A percentile compares a stretch with the other conserved stretches of the same genome.
Conservation (phyloP, 495 filamentous ascomycete species). For the Penicillium tannophilum region DNA sequence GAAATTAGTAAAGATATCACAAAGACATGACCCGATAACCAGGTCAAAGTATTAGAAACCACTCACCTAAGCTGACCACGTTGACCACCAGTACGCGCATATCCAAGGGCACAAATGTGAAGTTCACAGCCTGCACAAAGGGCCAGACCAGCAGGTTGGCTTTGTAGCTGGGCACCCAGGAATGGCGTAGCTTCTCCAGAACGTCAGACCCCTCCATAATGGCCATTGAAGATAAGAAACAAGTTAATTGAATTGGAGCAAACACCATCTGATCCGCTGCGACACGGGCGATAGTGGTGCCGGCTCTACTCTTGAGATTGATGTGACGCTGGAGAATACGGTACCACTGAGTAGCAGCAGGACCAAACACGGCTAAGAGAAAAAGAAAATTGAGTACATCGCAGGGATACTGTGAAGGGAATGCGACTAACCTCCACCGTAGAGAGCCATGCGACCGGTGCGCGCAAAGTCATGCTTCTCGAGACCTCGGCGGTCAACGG, state of each 20-base stretch:
- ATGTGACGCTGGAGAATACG: slow-evolving; percentile 72
- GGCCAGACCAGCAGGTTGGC: slow-evolving; percentile 96
- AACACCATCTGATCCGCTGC: slow-evolving; percentile 84
- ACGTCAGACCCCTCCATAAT: slow-evolving; percentile 78
- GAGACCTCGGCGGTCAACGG: slow-evolving; percentile 78
- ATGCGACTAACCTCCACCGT: slow-evolving; percentile 73
- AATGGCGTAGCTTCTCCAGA: slow-evolving; percentile 67
- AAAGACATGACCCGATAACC: background rate
- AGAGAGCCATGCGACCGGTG: slow-evolving; percentile 87
- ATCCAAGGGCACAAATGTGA: slow-evolving; percentile 84
- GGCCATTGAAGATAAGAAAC: slow-evolving; percentile 86
- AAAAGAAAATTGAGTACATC: slow-evolving; percentile 2
- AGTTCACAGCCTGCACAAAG: slow-evolving; percentile 86
- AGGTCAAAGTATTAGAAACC: background rate
- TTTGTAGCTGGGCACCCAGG: slow-evolving; percentile 67
- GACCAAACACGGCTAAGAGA: slow-evolving; percentile 78
- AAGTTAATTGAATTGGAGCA: slow-evolving; percentile 74
- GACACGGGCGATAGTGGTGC: slow-evolving; percentile 80
- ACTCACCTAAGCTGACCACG: slow-evolving; percentile 71
- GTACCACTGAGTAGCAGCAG: slow-evolving; percentile 89
- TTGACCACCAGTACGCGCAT: slow-evolving; percentile 89
- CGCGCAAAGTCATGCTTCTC: slow-evolving; percentile 79
- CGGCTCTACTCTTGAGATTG: slow-evolving; percentile 61
- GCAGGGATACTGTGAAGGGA: background rate
- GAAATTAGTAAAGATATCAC: slow-evolving; percentile 22